Base-by-base conservation (phyloP, 2,329 filamentous ascomycete species). In the Claviceps purpurea region DNA sequence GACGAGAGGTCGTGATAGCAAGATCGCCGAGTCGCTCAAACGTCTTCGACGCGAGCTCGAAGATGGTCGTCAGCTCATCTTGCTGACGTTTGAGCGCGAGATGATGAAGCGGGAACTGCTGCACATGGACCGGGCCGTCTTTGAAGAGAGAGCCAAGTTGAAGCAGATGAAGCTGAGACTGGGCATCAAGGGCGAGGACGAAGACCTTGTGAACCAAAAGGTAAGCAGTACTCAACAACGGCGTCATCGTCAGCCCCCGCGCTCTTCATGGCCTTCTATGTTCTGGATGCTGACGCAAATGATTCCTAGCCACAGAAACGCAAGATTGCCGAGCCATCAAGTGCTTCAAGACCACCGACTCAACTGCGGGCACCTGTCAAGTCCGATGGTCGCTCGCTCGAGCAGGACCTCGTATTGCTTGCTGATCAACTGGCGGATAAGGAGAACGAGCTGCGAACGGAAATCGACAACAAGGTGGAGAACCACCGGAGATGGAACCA, bases 151-250 rank as follows among this genome's bases (percentile, higher is more conserved):
- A 49, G 77, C 79, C 55, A 81, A 82, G 64, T 78, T 97, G 59
- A 95, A 94, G 74, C 83, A 91, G 58, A 83, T 86, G 68, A 97
- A 97, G 76, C 76, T 87, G 64, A 86, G 86, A 62, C 79, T 96
- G 57, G 83, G 85, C 60, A 91, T 97, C 74, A 94, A 93, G 71
- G 84, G 82, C 59, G 87, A 95, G 62, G 93, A 97, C 62, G 91
- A 97, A 62, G 89, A 96, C 65, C 78, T 95, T 62, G 84, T 95
- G 72, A 94, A 95, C 71, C 87, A 93, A 67, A 95, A 93, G 80
- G 87, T 91, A 74, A 68, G 78, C 65, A 55, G 13, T 52, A 24
- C 22, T 24, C 34, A 40, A 40, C 20, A 13, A 24, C 14, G 34
- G 14, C 30, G n/a, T 16, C 41, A 58, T 26, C 39, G 5, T 40